phyloP scores from a whole-genome alignment of 305 asterid genomes.

The Fraxinus albicans region DNA sequence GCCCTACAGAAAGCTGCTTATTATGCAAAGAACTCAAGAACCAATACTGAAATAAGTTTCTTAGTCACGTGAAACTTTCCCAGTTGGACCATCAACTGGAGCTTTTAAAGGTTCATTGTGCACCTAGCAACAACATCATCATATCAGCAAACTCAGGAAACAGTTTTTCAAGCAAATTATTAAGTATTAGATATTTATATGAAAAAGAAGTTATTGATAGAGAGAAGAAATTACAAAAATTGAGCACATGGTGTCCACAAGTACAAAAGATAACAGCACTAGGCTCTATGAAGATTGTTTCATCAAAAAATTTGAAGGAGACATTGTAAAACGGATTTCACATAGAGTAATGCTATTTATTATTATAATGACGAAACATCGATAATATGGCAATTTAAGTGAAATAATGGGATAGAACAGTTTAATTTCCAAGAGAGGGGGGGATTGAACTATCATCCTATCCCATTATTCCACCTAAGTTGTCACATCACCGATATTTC shows the following conservation, averaged over 20 bases:
- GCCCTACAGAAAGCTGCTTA: background rate
- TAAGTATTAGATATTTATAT: background rate
- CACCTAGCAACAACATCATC: constrained; percentile 42
- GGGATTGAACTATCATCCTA: no score
- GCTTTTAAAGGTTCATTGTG: constrained; percentile 70
- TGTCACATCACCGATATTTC: no score
- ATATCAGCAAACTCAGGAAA: constrained; percentile 9
- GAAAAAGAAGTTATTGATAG: background rate
- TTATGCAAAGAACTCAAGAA: background rate
- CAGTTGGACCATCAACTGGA: constrained; percentile 92
- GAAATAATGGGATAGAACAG: no score
- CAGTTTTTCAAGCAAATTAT: background rate
- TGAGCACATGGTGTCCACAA: background rate
- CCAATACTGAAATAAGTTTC: background rate
- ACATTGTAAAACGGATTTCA: background rate
- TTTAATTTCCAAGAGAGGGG: no score
- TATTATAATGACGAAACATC: no score
- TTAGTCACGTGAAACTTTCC: constrained; percentile 36
- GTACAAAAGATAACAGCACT: background rate
- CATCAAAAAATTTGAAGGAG: background rate
- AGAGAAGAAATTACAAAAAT: background rate
- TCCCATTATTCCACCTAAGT: no score
- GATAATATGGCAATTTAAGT: no score
- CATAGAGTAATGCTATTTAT: background rate
- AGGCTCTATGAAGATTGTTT: background rate